Percentiles rank a stretch among this genome's conserved stretches.
Evolutionary conservation across 1,139 yeast genomes (phyloP).

Genomic region (Meyerozyma smithsonii): DNA sequence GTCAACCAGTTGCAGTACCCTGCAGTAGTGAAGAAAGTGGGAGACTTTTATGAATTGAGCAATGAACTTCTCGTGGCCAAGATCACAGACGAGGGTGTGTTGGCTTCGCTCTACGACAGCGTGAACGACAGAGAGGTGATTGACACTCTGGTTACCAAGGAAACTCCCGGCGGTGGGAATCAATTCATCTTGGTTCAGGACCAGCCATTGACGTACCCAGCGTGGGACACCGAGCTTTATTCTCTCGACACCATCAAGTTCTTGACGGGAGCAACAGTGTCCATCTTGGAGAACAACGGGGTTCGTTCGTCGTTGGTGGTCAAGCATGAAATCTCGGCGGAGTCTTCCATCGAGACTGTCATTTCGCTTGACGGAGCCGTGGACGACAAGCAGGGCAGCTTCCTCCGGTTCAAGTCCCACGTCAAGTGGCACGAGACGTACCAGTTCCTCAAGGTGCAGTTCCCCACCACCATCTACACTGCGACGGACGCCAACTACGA

Average conservation of each 20-base stretch:
- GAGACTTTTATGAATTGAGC: constrained; percentile 45
- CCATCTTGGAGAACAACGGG: constrained; percentile 51
- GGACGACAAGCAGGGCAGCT: constrained; percentile 18
- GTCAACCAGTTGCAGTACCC: constrained; percentile 35
- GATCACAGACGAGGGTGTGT: constrained; percentile 56
- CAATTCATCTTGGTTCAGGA: constrained; percentile 81
- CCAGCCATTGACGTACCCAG: constrained; percentile 86
- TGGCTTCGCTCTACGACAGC: constrained; percentile 64
- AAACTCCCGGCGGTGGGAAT: constrained; percentile 63
- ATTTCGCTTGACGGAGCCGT: constrained; percentile 65
- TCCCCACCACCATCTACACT: constrained; percentile 77
- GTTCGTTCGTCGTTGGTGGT: constrained; percentile 61
- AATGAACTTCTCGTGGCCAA: constrained; percentile 60
- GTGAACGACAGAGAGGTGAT: constrained; percentile 62
- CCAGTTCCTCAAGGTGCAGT: constrained; percentile 88
- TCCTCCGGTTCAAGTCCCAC: constrained; percentile 51
- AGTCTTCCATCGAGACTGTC: constrained; percentile 59
- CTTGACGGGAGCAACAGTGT: constrained; percentile 37
- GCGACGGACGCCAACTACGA: constrained; percentile 77
- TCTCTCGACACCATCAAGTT: constrained; percentile 67
- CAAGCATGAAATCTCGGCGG: constrained; percentile 49
- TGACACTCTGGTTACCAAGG: constrained; percentile 45
- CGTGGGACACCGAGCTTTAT: constrained; percentile 95
- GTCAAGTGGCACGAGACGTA: constrained; percentile 88
- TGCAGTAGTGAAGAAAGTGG: constrained; percentile 37